phyloP scores from a whole-genome alignment of 192 early-diverging fungal genomes.

The Coemansia sp. region DNA sequence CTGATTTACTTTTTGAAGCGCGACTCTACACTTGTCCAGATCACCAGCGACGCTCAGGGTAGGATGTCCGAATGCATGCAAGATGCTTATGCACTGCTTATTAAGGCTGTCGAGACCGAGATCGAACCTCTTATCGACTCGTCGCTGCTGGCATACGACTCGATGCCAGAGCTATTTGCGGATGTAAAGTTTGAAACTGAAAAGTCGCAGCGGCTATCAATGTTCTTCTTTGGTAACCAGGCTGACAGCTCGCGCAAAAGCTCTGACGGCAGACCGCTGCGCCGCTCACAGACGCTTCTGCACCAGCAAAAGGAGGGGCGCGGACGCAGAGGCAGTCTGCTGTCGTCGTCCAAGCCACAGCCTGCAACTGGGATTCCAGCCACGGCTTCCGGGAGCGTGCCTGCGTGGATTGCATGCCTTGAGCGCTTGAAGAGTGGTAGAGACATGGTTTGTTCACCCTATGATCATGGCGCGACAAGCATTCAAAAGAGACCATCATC shows the following conservation, averaged over 20 bases:
- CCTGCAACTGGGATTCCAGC: constrained; percentile 8
- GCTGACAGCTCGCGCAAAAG: constrained; percentile 28
- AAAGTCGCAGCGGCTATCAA: constrained; percentile 40
- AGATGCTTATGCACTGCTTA: constrained; percentile 65
- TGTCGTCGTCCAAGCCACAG: constrained; percentile 2
- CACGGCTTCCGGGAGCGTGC: constrained; percentile 32
- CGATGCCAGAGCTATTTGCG: constrained; percentile 62
- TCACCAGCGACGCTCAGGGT: constrained; percentile 71
- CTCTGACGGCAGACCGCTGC: constrained; percentile 46
- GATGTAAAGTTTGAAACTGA: constrained; percentile 47
- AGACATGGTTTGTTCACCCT: neutral
- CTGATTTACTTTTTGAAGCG: constrained; percentile 86
- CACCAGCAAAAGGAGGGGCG: constrained; percentile 21
- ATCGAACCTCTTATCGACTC: constrained; percentile 66
- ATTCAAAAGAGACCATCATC: constrained; percentile 32
- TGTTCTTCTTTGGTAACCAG: constrained; percentile 45
- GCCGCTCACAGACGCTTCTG: constrained; percentile 39
- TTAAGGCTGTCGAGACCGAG: constrained; percentile 61
- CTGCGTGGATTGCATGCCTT: constrained; percentile 33
- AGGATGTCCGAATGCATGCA: constrained; percentile 78
- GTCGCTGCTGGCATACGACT: constrained; percentile 67
- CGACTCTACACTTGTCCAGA: constrained; percentile 69
- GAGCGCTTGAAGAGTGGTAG: constrained; percentile 15
- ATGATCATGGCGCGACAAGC: neutral
- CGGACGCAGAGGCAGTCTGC: constrained; percentile 35